Evolutionary conservation across 1,284 basidiomycete genomes (phyloP).

Genomic region (Cerrena zonata): DNA sequence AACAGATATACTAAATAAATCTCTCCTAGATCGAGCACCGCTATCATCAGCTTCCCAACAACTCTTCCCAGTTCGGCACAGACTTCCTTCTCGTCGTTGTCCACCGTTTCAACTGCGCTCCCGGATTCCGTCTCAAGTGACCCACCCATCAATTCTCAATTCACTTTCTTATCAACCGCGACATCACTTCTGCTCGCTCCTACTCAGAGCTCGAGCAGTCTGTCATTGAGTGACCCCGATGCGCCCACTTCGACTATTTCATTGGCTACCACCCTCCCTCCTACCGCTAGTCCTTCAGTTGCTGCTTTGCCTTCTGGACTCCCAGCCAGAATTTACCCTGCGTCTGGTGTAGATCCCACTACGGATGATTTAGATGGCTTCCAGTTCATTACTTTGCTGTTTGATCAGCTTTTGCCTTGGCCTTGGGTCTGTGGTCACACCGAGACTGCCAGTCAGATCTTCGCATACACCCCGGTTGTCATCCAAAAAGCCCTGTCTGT

Average conservation of each 20-base stretch:
- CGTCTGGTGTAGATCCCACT: conserved; percentile 17
- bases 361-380: conserved; percentile 32
- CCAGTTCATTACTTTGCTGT: conserved; percentile 52
- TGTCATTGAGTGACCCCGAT: conserved; percentile 3
- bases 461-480: conserved; percentile 50
- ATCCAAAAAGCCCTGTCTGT: conserved; percentile 46
- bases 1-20: too few relatives aligned
- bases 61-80: background rate
- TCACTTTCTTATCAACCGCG: conserved; percentile 3
- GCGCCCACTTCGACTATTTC: background rate
- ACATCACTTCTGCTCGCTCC: background rate
- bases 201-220: background rate
- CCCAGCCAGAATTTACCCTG: conserved; percentile 57
- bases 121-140: background rate
- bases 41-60: background rate
- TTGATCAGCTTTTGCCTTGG: conserved; percentile 56
- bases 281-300: conserved; percentile 21
- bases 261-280: background rate
- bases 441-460: conserved; percentile 55
- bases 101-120: background rate
- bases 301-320: conserved; percentile 52
- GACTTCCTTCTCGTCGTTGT: background rate
- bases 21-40: background rate
- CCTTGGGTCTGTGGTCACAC: conserved; percentile 47
- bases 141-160: background rate